Evolutionary conservation across 1,284 basidiomycete species (phyloP).

Genomic region (Porodaedalea pini): DNA sequence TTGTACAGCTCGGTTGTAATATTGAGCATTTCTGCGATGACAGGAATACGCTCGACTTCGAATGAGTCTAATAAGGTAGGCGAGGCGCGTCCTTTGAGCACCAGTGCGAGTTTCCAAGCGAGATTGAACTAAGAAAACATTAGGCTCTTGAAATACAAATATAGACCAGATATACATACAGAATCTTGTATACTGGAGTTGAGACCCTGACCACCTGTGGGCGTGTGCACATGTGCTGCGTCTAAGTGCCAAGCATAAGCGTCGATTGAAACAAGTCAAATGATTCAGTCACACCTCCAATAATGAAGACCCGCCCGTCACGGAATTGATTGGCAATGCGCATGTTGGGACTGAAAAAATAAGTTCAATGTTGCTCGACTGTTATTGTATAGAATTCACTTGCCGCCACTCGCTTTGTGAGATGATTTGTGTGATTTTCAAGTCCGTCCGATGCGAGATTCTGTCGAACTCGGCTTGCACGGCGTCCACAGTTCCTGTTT

Average conservation of each 20-base stretch:
- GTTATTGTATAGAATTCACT: too few species aligned
- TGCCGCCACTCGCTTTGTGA: slow-evolving; percentile 13
- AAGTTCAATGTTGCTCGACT: too few species aligned
- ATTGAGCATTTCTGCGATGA: slow-evolving; percentile 37
- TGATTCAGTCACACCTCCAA: slow-evolving; percentile 32
- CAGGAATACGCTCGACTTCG: slow-evolving; percentile 36
- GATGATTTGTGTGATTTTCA: slow-evolving; percentile 8
- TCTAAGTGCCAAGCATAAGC: slow-evolving; percentile 28
- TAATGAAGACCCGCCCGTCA: slow-evolving; percentile 34
- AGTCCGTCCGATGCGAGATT: background rate
- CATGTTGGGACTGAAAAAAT: slow-evolving; percentile 34
- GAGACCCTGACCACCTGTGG: slow-evolving; percentile 43
- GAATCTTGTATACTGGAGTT: slow-evolving; percentile 41
- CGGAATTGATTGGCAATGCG: slow-evolving; percentile 36
- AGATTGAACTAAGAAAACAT: slow-evolving; percentile 35
- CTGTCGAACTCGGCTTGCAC: background rate
- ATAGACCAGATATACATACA: slow-evolving; percentile 24
- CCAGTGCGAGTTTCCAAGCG: slow-evolving; percentile 41
- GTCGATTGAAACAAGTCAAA: background rate
- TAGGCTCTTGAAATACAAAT: background rate
- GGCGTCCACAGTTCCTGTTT: background rate
- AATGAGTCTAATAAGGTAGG: slow-evolving; percentile 34
- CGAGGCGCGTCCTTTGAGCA: slow-evolving; percentile 32
- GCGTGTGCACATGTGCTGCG: slow-evolving; percentile 42
- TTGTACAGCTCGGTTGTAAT: slow-evolving; percentile 12